Percentiles rank a stretch among this genome's conserved stretches.
phyloP scores from a whole-genome alignment of 2,329 filamentous ascomycete genomes.

The Fusarium lyarnte region DNA sequence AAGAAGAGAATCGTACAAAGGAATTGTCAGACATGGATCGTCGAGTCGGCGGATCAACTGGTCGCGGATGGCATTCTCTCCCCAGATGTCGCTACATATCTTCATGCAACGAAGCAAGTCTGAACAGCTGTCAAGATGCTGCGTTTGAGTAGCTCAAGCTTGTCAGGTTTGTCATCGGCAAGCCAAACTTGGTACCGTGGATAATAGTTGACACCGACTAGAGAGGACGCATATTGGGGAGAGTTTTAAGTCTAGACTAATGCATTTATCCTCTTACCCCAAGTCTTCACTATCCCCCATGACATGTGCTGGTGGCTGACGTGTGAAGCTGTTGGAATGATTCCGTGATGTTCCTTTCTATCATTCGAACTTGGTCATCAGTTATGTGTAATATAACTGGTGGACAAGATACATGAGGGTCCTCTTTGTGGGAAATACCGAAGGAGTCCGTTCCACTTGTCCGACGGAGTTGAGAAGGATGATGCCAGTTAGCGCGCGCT shows the following conservation, averaged over 20 bases:
- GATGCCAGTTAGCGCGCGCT: too few species aligned
- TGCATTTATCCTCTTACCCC: fast-evolving
- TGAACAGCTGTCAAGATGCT: fast-evolving
- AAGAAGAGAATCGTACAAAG: background rate
- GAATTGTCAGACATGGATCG: slow-evolving; percentile 20
- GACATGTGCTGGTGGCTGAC: background rate
- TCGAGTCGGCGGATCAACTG: background rate
- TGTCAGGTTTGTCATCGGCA: fast-evolving
- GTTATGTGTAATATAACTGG: background rate
- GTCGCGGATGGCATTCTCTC: background rate
- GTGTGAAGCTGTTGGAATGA: fast-evolving
- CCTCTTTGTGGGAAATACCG: fast-evolving
- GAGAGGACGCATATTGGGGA: too few species aligned
- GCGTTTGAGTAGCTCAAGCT: fast-evolving
- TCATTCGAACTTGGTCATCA: background rate
- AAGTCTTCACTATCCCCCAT: fast-evolving
- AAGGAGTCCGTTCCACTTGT: background rate
- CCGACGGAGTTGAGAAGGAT: background rate
- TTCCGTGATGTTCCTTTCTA: fast-evolving
- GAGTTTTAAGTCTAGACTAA: too few species aligned
- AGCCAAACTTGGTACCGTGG: fast-evolving
- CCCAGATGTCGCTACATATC: background rate
- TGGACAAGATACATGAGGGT: background rate
- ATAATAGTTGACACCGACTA: fast-evolving
- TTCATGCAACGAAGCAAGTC: background rate